Evolutionary conservation across 2,329 filamentous ascomycete genomes (phyloP).

Genomic region (Septoria linicola): DNA sequence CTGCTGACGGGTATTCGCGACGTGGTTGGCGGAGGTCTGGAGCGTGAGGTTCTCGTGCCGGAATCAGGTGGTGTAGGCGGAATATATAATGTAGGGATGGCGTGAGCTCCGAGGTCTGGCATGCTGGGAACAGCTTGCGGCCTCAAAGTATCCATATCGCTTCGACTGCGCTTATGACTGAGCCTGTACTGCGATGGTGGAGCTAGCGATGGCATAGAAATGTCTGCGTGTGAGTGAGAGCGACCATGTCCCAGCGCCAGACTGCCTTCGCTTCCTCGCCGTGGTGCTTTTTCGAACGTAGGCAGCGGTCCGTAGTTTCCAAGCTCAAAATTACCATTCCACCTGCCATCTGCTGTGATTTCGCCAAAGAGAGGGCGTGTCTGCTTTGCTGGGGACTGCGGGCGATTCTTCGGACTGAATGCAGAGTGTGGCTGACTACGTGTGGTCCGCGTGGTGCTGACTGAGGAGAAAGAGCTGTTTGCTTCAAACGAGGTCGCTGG

Average conservation of each 20-base stretch:
- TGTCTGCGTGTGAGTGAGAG: conserved; percentile 53
- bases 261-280: conserved; percentile 71
- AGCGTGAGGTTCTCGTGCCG: conserved; percentile 10
- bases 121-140: conserved; percentile 30
- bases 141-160: conserved; percentile 32
- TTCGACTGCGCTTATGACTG: conserved; percentile 37
- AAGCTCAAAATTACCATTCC: conserved; percentile 42
- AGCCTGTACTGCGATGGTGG: conserved; percentile 26
- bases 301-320: conserved; percentile 32
- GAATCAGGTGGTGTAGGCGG: conserved; percentile 31
- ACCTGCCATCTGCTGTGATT: conserved; percentile 60
- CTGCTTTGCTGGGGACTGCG: conserved; percentile 24
- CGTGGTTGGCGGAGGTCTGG: conserved; percentile 10
- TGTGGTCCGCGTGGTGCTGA: conserved; percentile 23
- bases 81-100: conserved; percentile 21
- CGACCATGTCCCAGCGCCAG: conserved; percentile 54
- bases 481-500: conserved; percentile 32
- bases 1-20: conserved; percentile 38
- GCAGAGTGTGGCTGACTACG: conserved; percentile 33
- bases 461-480: conserved; percentile 31
- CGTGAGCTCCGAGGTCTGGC: conserved; percentile 30
- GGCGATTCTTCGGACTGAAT: conserved; percentile 26
- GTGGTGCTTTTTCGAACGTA: conserved; percentile 27
- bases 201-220: conserved; percentile 25
- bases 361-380: conserved; percentile 70